Percentiles rank a stretch among this genome's conserved stretches.
These are phyloP conservation scores for Sugiyamaella qingdaonensis DNA, from an alignment of 805 yeast species.

Conservation along the genomic window DNA sequence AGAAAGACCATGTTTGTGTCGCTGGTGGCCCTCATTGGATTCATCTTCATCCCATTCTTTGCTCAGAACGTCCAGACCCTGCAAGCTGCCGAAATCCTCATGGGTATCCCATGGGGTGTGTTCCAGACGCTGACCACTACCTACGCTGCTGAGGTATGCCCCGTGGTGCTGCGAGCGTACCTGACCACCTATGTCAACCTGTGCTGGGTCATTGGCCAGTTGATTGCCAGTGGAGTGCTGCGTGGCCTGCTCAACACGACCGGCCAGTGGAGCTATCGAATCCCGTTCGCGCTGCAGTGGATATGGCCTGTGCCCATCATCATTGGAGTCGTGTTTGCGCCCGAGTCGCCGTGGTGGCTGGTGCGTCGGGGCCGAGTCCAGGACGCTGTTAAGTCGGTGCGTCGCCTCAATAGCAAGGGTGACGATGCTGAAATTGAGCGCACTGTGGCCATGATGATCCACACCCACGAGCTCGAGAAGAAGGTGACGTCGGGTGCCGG, in stretches of 20 bases:
- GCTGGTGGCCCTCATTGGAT: slow-evolving; percentile 33
- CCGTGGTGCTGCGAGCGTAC: slow-evolving; percentile 45
- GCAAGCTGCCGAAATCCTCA: slow-evolving; percentile 36
- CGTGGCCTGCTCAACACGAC: slow-evolving; percentile 32
- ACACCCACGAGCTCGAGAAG: slow-evolving; percentile 39
- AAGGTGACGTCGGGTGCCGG: slow-evolving; percentile 9
- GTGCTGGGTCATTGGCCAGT: slow-evolving; percentile 56
- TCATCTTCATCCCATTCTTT: slow-evolving; percentile 46
- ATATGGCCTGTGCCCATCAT: slow-evolving; percentile 50
- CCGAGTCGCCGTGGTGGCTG: slow-evolving; percentile 57
- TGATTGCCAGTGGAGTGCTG: slow-evolving; percentile 50
- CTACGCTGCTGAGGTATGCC: slow-evolving; percentile 55
- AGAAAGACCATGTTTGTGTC: slow-evolving; percentile 39
- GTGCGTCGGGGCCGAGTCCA: slow-evolving; percentile 38
- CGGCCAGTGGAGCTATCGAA: slow-evolving; percentile 41
- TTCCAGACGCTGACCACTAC: slow-evolving; percentile 47
- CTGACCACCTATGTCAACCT: slow-evolving; percentile 49
- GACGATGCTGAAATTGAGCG: slow-evolving; percentile 33
- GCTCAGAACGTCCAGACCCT: slow-evolving; percentile 37
- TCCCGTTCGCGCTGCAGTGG: slow-evolving; percentile 60
- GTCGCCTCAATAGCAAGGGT: slow-evolving; percentile 46
- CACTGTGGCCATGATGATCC: slow-evolving; percentile 42
- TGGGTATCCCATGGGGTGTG: slow-evolving; percentile 48
- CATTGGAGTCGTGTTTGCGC: slow-evolving; percentile 39
- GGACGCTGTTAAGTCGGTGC: slow-evolving; percentile 47